Evolutionary conservation across 345 rosid species (phyloP).

Genomic region (Eucalyptus curtisii): DNA sequence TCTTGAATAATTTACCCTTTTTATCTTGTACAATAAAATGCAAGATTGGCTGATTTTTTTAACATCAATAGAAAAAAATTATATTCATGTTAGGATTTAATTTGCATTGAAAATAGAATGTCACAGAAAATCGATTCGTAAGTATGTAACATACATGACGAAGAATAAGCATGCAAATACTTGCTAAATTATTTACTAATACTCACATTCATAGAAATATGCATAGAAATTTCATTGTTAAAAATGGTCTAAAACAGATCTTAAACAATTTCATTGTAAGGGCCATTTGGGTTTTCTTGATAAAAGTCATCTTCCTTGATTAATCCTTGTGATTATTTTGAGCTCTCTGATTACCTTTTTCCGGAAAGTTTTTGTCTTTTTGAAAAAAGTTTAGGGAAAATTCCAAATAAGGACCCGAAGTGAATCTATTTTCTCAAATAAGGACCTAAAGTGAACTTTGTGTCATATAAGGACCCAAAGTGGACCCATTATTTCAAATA

Average conservation of each 20-base stretch:
- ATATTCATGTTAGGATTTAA: background rate
- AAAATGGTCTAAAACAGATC: background rate
- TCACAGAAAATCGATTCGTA: background rate
- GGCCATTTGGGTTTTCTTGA: background rate
- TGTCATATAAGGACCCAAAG: too few species aligned
- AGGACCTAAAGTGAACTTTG: too few species aligned
- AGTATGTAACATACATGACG: background rate
- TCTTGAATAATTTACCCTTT: too few species aligned
- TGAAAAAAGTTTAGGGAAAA: too few species aligned
- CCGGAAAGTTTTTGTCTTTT: background rate
- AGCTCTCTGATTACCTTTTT: background rate
- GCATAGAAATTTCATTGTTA: background rate
- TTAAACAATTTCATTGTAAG: background rate
- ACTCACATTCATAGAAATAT: background rate
- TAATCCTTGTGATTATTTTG: background rate
- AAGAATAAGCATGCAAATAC: background rate
- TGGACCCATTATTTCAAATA: too few species aligned
- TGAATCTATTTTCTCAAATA: too few species aligned
- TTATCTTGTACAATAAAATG: background rate
- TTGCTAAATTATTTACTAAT: background rate
- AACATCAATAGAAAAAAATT: background rate
- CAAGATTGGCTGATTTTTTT: background rate
- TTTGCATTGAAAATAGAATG: background rate
- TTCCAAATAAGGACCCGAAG: too few species aligned
- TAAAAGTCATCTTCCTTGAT: background rate